Evolutionary conservation across 169 alveolate species (phyloP), one percentile per base, ranked within the genome.

Genomic region (Cryptosporidium sp.): DNA sequence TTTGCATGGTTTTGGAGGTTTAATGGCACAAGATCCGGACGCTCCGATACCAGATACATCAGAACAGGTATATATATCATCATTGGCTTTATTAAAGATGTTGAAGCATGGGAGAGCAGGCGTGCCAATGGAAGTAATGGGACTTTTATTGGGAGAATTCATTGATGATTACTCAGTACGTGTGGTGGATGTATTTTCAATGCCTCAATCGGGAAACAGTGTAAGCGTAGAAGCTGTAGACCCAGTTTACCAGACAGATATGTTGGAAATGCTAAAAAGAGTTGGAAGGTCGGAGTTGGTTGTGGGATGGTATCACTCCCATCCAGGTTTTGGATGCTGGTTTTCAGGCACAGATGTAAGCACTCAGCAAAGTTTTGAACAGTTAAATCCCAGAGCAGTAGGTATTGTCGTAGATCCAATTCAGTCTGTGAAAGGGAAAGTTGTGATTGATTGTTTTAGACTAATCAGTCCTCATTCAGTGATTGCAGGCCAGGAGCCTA

Each of bases 81-180:
- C 99, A 7, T 95, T 98, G 65, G 99, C 99, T 10, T 94, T 98
- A 67, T 93, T 97, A 68, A 98, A 98, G 91, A 98, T 98, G 99
- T 95, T 98, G 41, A 97, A 97, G 93, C 99, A 98, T 94, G 99
- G 99, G 48, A 95, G 99, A 70, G 98, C 96, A 75, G 99, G 99
- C 41, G 99, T 99, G 10, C 99, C 99, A 14, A 97, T 99, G 98
- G 99, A 99, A 94, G 99, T 98, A 52, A 98, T 99, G 99, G 99
- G 99, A 45, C 95, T 99, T 35, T 97, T 99, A 98, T 95, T 99
- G 45, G 99, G 99, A 14, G 99, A 98, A 86, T 97, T 98, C 92
- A 96, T 98, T 16, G 99, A 99, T 93, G 99, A 98, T 87, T 99
- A 99, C 91, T 97, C 99, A n/a, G 98, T 99, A 70, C 94, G 97